Evolutionary conservation across 306 rosid species (phyloP).

Genomic region (Prunus mume): DNA sequence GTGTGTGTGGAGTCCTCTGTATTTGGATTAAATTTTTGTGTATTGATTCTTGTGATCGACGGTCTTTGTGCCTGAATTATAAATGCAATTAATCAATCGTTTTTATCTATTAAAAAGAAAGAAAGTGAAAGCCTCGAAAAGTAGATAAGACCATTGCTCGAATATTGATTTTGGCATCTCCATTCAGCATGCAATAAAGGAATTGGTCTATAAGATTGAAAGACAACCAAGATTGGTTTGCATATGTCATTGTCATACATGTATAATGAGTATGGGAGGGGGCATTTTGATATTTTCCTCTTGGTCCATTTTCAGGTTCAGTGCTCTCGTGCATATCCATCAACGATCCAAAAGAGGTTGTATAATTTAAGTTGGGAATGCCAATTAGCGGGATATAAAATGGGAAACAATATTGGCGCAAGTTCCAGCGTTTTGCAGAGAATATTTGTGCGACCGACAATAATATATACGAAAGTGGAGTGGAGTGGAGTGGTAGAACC

Average conservation of each 20-base stretch:
- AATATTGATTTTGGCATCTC: slow-evolving; percentile 9
- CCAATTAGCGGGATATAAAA: background rate
- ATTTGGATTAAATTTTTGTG: too few relatives aligned
- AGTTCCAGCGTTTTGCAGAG: background rate
- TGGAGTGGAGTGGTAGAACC: too few relatives aligned
- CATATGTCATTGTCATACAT: background rate
- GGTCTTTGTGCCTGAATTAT: fast-evolving
- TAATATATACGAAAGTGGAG: background rate
- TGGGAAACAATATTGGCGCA: slow-evolving; percentile 6
- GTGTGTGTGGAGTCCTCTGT: too few relatives aligned
- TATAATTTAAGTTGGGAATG: too few relatives aligned
- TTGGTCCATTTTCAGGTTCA: background rate
- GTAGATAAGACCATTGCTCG: background rate
- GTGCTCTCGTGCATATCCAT: background rate
- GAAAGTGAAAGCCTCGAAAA: background rate
- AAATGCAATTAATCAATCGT: too few relatives aligned
- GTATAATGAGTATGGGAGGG: background rate
- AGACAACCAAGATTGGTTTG: background rate
- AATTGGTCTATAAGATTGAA: background rate
- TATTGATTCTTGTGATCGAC: fast-evolving
- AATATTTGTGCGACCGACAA: background rate
- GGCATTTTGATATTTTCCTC: background rate
- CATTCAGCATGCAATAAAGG: background rate
- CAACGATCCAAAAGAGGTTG: background rate
- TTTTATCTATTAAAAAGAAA: too few relatives aligned